Evolutionary conservation across 441 rosid species (phyloP), one percentile per base, ranked within the genome.

Genomic region (Croton laevigatus): DNA sequence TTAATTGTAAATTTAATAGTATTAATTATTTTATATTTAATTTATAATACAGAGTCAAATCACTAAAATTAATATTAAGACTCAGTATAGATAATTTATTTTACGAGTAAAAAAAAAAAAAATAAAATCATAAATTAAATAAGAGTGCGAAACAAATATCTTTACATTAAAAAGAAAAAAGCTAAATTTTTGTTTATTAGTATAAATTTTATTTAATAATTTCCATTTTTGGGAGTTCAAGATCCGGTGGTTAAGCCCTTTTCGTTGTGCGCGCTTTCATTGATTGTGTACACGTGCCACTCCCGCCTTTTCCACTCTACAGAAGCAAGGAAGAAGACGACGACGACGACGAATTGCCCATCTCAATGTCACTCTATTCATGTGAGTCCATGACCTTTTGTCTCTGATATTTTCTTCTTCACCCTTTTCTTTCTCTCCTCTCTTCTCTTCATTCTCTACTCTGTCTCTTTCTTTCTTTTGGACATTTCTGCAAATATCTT

Each of bases 401-500:
- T 58, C 38, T 58, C 14, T 58, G 13, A 23, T 27, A 23, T 58
- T 58, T 46, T 14, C 17, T 46, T 46, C 17, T 60, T 37, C 64
- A 5, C 8, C 8, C 48, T 4, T 38, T 38, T 37, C 2, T 59
- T 34, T 2, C n/a, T 17, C n/a, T 36, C n/a, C 13, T 36, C n/a
- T 17, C n/a, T 36, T 17, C 13, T 36, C 22, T 32, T 14, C 22
- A 74, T 57, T 60, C 58, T 65, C 10, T n/a, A 4, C 20, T 17
- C 22, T 19, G n/a, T 40, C 27, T 49, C 10, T 45, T 46, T 61
- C 42, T 54, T 20, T 54, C 57, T 52, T 2, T 69, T 74, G 77
- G 63, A 62, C 22, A 17, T 23, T 75, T 71, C 68, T 23, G 16
- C 19, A 75, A 75, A 66, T 75, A 75, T 72, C 73, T 77, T 32